Conservation (phyloP, 768 basidiomycete species). For the Collybiopsis confluens region DNA sequence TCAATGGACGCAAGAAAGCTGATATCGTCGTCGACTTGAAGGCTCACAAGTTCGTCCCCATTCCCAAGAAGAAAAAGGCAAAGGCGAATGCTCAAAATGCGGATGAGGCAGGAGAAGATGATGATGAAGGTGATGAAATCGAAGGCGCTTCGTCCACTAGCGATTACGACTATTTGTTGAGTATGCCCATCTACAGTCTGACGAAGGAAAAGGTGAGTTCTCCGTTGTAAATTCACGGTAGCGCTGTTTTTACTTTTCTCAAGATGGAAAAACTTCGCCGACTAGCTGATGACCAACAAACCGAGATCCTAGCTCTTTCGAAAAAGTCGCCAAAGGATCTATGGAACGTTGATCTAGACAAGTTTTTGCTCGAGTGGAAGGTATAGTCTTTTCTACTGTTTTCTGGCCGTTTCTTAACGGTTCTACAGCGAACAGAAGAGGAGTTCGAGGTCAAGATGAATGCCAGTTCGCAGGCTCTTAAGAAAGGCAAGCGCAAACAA, state of each 20-base stretch:
- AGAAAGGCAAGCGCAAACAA: constrained; percentile 37
- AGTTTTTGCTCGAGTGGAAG: constrained; percentile 81
- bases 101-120: constrained; percentile 53
- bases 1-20: constrained; percentile 84
- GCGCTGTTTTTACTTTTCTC: neutral
- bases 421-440: constrained; percentile 16
- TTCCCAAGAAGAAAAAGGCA: constrained; percentile 74
- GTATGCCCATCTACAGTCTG: constrained; percentile 94
- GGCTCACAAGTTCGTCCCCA: constrained; percentile 81
- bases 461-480: constrained; percentile 43
- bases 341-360: constrained; percentile 88
- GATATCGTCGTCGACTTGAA: constrained; percentile 85
- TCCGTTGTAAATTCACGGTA: neutral
- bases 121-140: constrained; percentile 50
- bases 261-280: constrained; percentile 81
- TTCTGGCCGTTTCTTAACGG: neutral
- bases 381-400: constrained; percentile 37
- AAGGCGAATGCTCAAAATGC: constrained; percentile 64
- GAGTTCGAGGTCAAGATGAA: constrained; percentile 41
- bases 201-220: constrained; percentile 83
- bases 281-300: constrained; percentile 80
- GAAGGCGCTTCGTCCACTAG: constrained; percentile 39
- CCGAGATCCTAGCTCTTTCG: constrained; percentile 73
- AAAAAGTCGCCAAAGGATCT: constrained; percentile 75
- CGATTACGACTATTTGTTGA: constrained; percentile 91